Conservation (phyloP, 768 basidiomycete genomes). For the Xerocomellus intermedius region DNA sequence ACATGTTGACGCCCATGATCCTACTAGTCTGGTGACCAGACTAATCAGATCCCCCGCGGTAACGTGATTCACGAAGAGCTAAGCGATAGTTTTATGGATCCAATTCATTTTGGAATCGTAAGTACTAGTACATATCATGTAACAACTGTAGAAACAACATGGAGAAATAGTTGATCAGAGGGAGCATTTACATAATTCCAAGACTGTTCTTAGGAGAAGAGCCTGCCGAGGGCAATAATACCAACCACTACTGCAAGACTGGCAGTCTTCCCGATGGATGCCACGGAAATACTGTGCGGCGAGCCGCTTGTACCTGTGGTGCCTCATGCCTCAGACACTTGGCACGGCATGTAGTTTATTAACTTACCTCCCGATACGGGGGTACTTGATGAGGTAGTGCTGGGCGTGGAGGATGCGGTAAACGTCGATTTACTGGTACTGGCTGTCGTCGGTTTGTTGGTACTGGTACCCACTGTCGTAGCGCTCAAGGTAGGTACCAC, state of each 20-base stretch:
- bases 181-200: not conserved
- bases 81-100: too few species aligned
- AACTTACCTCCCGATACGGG: conserved; percentile 1
- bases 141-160: not conserved
- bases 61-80: too few species aligned
- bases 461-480: not conserved
- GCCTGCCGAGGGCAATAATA: not conserved
- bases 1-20: too few species aligned
- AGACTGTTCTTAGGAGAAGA: not conserved
- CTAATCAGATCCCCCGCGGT: too few species aligned
- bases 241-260: conserved; percentile 7
- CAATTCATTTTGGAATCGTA: too few species aligned
- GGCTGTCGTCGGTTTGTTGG: too few species aligned
- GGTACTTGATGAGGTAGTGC: not conserved
- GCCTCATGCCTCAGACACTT: not conserved
- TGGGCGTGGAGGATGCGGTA: too few species aligned
- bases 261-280: not conserved
- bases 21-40: too few species aligned
- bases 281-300: conserved; percentile 4
- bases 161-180: not conserved
- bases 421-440: too few species aligned
- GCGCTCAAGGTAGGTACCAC: not conserved
- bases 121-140: too few species aligned
- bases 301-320: not conserved
- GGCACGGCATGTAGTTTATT: not conserved